A percentile compares a stretch with the other conserved stretches of the same genome.
Conservation (phyloP, 768 basidiomycete genomes). For the Daedalea quercina region DNA sequence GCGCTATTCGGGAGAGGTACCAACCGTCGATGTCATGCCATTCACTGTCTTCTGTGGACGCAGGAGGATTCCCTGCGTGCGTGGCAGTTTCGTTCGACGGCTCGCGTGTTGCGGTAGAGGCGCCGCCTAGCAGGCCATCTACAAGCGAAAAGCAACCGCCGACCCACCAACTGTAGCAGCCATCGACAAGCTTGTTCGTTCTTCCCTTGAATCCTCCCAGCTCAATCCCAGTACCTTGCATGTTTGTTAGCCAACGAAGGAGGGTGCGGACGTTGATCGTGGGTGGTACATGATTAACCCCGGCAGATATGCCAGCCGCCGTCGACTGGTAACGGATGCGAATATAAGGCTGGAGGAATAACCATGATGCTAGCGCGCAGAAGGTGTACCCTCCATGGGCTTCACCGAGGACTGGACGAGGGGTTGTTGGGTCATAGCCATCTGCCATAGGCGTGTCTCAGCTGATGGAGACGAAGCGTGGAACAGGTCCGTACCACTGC, state of each 20-base stretch:
- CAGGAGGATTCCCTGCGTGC: slow-evolving; percentile 47
- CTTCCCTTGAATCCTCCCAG: slow-evolving; percentile 90
- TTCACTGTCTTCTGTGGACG: slow-evolving; percentile 26
- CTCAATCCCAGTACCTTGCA: slow-evolving; percentile 82
- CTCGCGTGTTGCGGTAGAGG: too few relatives aligned
- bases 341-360: slow-evolving; percentile 61
- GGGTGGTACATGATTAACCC: slow-evolving; percentile 18
- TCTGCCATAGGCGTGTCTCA: neutral
- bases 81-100: slow-evolving; percentile 6
- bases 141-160: slow-evolving; percentile 81
- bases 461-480: slow-evolving; percentile 53
- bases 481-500: slow-evolving; percentile 25
- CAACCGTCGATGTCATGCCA: slow-evolving; percentile 75
- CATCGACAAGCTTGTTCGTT: slow-evolving; percentile 98
- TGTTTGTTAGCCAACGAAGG: slow-evolving; percentile 73
- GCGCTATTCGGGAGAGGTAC: slow-evolving; percentile 8
- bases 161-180: slow-evolving; percentile 99
- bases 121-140: slow-evolving; percentile 39
- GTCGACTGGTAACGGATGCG: slow-evolving; percentile 9
- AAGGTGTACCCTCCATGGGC: slow-evolving; percentile 98
- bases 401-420: slow-evolving; percentile 82
- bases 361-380: slow-evolving; percentile 83
- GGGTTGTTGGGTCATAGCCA: slow-evolving; percentile 25
- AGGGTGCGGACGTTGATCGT: slow-evolving; percentile 53
- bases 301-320: neutral